phyloP scores from a whole-genome alignment of 805 yeast genomes.

The Danielia reshetovae region DNA sequence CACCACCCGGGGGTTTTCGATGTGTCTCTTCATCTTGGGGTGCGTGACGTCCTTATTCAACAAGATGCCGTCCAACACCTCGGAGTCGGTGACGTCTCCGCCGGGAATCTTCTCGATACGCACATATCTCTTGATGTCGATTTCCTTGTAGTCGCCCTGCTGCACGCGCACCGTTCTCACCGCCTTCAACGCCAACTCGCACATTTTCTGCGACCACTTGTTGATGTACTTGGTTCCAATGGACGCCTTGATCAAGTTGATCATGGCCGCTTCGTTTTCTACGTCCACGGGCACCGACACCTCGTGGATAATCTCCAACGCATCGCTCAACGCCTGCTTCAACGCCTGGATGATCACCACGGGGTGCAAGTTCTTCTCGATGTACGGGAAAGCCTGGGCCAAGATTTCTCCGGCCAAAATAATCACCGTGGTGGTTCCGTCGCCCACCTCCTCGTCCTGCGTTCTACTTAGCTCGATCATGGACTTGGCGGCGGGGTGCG shows the following conservation, averaged over 20 bases:
- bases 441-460: slow-evolving; percentile 98
- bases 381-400: slow-evolving; percentile 91
- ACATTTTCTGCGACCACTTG: slow-evolving; percentile 90
- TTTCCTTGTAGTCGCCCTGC: slow-evolving; percentile 64
- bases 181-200: slow-evolving; percentile 80
- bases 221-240: slow-evolving; percentile 95
- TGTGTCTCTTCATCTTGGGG: slow-evolving; percentile 91
- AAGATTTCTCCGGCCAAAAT: slow-evolving; percentile 95
- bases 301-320: slow-evolving; percentile 78
- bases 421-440: slow-evolving; percentile 96
- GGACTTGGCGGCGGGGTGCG: slow-evolving; percentile 98
- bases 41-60: slow-evolving; percentile 97
- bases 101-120: slow-evolving; percentile 97
- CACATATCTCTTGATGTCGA: slow-evolving; percentile 89
- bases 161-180: slow-evolving; percentile 76
- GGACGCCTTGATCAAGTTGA: slow-evolving; percentile 79
- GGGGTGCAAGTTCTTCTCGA: slow-evolving; percentile 94
- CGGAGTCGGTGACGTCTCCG: slow-evolving; percentile 89
- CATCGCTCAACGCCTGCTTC: slow-evolving; percentile 86
- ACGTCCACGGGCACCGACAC: slow-evolving; percentile 83
- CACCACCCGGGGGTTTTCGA: slow-evolving; percentile 84
- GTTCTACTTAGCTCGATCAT: slow-evolving; percentile 97
- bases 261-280: slow-evolving; percentile 81
- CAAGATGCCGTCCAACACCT: slow-evolving; percentile 86
- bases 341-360: slow-evolving; percentile 93